These are phyloP conservation scores for Aspergillus ochraceoroseus DNA, from an alignment of 2,329 filamentous ascomycete genomes.

Conservation along the genomic window DNA sequence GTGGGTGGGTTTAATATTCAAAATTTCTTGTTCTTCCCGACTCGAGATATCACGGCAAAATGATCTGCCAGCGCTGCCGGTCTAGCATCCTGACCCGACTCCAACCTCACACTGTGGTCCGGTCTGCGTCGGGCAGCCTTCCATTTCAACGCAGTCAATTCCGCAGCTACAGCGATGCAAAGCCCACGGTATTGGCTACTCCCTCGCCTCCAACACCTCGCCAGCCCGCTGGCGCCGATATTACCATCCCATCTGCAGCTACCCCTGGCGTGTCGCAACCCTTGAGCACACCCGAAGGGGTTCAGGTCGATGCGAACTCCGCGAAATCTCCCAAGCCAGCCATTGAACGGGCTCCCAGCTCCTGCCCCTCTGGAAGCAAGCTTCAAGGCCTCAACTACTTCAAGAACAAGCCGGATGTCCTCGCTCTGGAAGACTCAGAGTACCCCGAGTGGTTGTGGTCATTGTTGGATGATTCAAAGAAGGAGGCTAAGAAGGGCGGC, in stretches of 20 bases:
- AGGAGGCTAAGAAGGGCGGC: constrained; percentile 33
- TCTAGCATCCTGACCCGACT: constrained; percentile 39
- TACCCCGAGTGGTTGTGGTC: constrained; percentile 49
- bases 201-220: constrained; percentile 33
- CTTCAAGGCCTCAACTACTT: constrained; percentile 45
- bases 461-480: constrained; percentile 38
- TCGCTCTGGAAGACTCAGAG: constrained; percentile 46
- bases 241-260: constrained; percentile 35
- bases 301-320: constrained; percentile 27
- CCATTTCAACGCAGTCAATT: constrained; percentile 30
- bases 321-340: constrained; percentile 29
- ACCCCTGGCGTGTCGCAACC: constrained; percentile 41
- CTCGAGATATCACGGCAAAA: constrained; percentile 15
- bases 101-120: constrained; percentile 29
- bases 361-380: constrained; percentile 38
- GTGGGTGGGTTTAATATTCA: neutral
- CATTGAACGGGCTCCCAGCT: constrained; percentile 34
- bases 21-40: neutral
- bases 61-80: constrained; percentile 43
- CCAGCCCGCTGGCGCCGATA: constrained; percentile 30
- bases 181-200: constrained; percentile 26
- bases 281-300: constrained; percentile 36
- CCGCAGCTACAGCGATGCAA: constrained; percentile 34
- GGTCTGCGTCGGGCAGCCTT: constrained; percentile 30
- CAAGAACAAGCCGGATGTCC: constrained; percentile 44